Percentiles rank a stretch among this genome's conserved stretches.
These are phyloP conservation scores for Pseudophaeomoniella oleicola DNA, from an alignment of 2,329 filamentous ascomycete genomes.

Conservation along the genomic window DNA sequence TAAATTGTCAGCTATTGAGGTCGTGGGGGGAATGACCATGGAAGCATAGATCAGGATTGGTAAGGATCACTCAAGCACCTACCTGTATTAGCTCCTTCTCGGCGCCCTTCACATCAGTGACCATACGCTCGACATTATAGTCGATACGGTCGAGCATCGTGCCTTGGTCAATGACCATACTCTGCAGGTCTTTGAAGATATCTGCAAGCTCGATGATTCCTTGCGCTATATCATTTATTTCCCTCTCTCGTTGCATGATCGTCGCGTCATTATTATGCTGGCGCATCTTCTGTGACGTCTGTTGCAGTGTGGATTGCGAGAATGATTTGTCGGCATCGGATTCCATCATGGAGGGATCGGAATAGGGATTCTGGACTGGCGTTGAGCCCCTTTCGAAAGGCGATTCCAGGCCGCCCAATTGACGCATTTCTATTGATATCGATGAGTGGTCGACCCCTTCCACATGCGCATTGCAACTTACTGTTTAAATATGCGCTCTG, in stretches of 20 bases:
- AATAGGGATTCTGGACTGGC: constrained; percentile 47
- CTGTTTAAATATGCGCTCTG: constrained; percentile 93
- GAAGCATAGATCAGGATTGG: too few relatives aligned
- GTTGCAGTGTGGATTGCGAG: constrained; percentile 76
- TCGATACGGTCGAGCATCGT: constrained; percentile 90
- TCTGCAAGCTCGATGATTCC: constrained; percentile 95
- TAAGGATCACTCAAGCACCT: too few relatives aligned
- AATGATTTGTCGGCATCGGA: constrained; percentile 88
- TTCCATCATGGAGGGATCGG: constrained; percentile 78
- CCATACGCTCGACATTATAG: constrained; percentile 95
- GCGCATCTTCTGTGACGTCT: constrained; percentile 52
- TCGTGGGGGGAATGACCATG: too few relatives aligned
- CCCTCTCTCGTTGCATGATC: constrained; percentile 83
- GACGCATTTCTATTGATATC: constrained; percentile 53
- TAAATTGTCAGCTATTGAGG: too few relatives aligned
- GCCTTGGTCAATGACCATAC: constrained; percentile 86
- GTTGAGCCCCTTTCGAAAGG: constrained; percentile 36
- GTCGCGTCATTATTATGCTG: constrained; percentile 63
- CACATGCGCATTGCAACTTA: constrained; percentile 28
- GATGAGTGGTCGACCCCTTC: neutral
- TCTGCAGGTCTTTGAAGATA: constrained; percentile 90
- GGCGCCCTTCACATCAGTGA: constrained; percentile 80
- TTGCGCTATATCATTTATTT: constrained; percentile 96
- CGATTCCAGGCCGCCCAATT: constrained; percentile 48
- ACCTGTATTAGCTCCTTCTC: constrained; percentile 80